Evolutionary conservation across 2,329 filamentous ascomycete genomes (phyloP).

Genomic region (Colletotrichum horii): DNA sequence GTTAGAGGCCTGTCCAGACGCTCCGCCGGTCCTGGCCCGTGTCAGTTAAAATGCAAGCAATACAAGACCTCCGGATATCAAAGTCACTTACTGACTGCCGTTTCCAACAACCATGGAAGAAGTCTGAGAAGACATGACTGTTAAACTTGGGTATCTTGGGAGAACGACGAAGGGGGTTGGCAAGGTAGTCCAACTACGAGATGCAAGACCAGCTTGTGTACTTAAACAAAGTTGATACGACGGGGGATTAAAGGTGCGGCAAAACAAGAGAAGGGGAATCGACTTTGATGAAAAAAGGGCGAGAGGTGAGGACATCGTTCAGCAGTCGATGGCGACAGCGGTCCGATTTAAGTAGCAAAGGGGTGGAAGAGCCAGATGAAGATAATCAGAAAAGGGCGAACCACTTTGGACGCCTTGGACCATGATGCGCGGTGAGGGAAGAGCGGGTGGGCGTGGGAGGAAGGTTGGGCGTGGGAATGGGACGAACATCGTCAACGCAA

Average conservation of each 20-base stretch:
- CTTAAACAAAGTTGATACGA: background rate
- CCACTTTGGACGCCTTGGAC: background rate
- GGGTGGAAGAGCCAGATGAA: background rate
- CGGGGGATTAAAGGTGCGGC: background rate
- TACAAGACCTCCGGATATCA: background rate
- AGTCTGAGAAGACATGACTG: background rate
- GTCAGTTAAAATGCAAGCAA: background rate
- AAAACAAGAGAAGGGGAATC: background rate
- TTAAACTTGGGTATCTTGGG: background rate
- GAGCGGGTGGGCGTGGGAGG: background rate
- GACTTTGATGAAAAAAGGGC: background rate
- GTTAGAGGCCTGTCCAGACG: background rate
- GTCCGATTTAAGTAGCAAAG: background rate
- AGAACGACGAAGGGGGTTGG: background rate
- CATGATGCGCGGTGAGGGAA: background rate
- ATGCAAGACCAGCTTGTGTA: background rate
- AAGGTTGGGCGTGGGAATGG: background rate
- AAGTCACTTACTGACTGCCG: background rate
- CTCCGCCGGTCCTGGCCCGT: background rate
- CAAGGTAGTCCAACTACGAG: background rate
- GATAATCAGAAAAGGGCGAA: background rate
- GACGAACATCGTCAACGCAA: background rate
- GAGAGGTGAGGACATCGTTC: background rate
- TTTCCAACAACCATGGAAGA: background rate
- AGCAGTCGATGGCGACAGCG: background rate